Evolutionary conservation across 2,329 filamentous ascomycete genomes (phyloP).

Genomic region (Curvularia lunata): DNA sequence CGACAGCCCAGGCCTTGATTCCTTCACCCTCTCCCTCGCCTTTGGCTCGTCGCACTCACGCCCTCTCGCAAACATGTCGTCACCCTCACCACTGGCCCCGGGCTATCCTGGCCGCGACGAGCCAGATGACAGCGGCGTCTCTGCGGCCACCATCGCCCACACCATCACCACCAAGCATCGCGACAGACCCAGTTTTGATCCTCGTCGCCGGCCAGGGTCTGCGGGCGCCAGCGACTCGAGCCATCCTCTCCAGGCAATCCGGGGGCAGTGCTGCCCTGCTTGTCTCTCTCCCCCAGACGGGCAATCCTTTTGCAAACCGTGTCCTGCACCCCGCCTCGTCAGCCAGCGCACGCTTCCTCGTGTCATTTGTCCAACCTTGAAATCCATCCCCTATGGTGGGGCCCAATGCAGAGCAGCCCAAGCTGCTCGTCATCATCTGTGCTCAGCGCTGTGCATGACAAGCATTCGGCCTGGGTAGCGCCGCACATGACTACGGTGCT

Average conservation of each 20-base stretch:
- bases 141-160: neutral
- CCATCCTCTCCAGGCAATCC: constrained; percentile 2
- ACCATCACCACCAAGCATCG: neutral
- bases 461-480: constrained; percentile 5
- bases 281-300: neutral
- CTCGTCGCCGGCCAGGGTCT: constrained; percentile 6
- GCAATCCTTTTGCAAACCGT: neutral
- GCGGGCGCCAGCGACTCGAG: constrained; percentile 10
- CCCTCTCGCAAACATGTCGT: constrained; percentile 2
- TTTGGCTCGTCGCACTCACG: neutral
- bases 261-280: constrained; percentile 5
- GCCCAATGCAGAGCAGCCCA: constrained; percentile 2
- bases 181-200: constrained; percentile 11
- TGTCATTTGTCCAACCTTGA: constrained; percentile 4
- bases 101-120: neutral
- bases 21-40: neutral
- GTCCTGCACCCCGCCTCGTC: constrained; percentile 23
- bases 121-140: constrained; percentile 8
- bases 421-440: constrained; percentile 7
- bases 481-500: constrained; percentile 14
- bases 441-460: constrained; percentile 1
- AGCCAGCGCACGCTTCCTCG: neutral
- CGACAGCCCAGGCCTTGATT: neutral
- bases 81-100: neutral
- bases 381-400: constrained; percentile 1